Percentiles rank a stretch among this genome's conserved stretches.
Evolutionary conservation across 2,329 filamentous ascomycete genomes (phyloP).

Genomic region (Didymella exigua): DNA sequence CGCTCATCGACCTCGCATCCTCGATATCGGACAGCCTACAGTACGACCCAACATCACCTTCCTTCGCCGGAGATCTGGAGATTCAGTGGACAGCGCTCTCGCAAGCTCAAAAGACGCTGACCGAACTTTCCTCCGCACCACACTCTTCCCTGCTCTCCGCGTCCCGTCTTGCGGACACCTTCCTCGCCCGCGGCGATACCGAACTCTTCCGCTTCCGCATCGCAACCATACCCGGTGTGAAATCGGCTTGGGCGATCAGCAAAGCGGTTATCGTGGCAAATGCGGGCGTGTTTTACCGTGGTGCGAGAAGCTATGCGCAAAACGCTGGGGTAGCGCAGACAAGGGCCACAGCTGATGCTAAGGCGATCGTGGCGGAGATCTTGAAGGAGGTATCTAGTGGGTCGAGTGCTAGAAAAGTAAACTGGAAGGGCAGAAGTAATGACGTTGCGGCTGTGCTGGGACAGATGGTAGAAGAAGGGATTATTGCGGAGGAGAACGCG

Average conservation of each 20-base stretch:
- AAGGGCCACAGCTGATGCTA: constrained; percentile 53
- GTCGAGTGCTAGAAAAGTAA: constrained; percentile 44
- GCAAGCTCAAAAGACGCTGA: constrained; percentile 38
- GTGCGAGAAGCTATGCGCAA: constrained; percentile 41
- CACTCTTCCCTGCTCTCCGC: constrained; percentile 26
- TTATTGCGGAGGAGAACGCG: constrained; percentile 46
- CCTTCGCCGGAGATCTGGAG: constrained; percentile 24
- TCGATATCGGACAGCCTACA: constrained; percentile 46
- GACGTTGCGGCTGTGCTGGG: constrained; percentile 54
- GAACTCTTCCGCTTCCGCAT: constrained; percentile 46
- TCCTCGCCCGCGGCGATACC: constrained; percentile 41
- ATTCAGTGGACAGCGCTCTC: constrained; percentile 44
- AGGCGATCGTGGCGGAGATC: constrained; percentile 56
- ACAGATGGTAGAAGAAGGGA: constrained; percentile 60
- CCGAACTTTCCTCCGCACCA: constrained; percentile 27
- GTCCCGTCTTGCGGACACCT: constrained; percentile 38
- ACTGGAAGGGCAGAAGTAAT: constrained; percentile 48
- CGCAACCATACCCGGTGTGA: constrained; percentile 26
- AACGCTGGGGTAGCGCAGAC: constrained; percentile 44
- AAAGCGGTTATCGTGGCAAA: constrained; percentile 42
- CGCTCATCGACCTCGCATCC: constrained; percentile 61
- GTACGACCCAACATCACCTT: constrained; percentile 21
- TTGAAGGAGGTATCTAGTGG: constrained; percentile 49
- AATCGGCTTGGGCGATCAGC: constrained; percentile 41
- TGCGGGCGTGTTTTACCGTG: constrained; percentile 49